Evolutionary conservation across 2,329 filamentous ascomycete species (phyloP), one percentile per base, ranked within the genome.

Genomic region (Leptographium wingfieldii): DNA sequence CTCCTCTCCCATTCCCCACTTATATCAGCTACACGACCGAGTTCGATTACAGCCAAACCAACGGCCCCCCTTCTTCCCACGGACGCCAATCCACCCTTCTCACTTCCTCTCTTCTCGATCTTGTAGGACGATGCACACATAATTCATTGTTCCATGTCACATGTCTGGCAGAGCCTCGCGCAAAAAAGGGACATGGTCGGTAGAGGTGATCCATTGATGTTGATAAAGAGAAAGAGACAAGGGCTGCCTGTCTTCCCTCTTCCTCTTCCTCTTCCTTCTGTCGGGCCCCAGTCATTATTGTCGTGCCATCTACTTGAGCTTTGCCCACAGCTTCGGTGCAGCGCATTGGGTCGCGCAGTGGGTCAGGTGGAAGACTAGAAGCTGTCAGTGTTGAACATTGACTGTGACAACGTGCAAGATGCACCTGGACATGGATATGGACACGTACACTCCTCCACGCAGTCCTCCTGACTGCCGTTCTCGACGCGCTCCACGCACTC

Each of bases 401-500:
- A 35, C 33, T 9, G 33, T 35, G 31, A 27, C 22, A 29, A 29
- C 48, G 1, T 29, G 22, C 31, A 3, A 43, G 40, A 33, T 27
- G 16, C 22, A 49, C 33, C 2, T 35, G 33, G 33, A 10, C 33
- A 9, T 35, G 33, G 33, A 10, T 9, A 52, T 3, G 6, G 16
- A 12, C 2, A 68, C 92, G 77, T 87, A 97, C 94, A 99, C 81
- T 99, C 94, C 81, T 99, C 94, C 67, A 97, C 90, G 71, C 94
- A 99, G 80, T 97, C 92, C 83, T 99, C 94, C 70, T 88, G 85
- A 68, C 87, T 84, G 65, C 86, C 82, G 68, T 87, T 83, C 70
- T 90, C 84, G 68, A 99, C 94, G 69, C 94, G 91, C 83, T 96
- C 92, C 68, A 92, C 91, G 75, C 94, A 99, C 78, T 96, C 90